Percentiles rank a stretch among this genome's conserved stretches.
Conservation (phyloP, 2,329 filamentous ascomycete species). For the Metarhizium anisopliae region DNA sequence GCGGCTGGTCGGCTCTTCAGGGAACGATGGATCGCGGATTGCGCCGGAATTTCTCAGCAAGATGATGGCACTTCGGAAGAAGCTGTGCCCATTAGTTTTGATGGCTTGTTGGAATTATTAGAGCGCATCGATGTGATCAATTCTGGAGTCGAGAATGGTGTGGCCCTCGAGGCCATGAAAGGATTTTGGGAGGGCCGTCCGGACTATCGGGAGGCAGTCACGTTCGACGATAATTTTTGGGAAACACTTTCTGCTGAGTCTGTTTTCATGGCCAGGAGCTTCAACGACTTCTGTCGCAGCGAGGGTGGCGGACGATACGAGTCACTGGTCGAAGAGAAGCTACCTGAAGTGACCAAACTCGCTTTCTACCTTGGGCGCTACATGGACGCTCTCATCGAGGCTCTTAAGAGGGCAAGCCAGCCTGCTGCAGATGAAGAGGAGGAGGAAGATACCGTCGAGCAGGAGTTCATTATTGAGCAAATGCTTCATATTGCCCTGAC, state of each 20-base stretch:
- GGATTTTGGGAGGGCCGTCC: constrained; percentile 93
- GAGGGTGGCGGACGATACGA: constrained; percentile 68
- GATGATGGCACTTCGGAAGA: constrained; percentile 47
- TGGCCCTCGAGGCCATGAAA: constrained; percentile 88
- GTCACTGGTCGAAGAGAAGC: constrained; percentile 76
- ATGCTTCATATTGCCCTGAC: constrained; percentile 85
- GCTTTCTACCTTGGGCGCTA: constrained; percentile 82
- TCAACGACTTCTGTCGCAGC: constrained; percentile 84
- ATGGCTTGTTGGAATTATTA: constrained; percentile 81
- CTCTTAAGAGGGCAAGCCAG: constrained; percentile 47
- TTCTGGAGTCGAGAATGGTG: constrained; percentile 79
- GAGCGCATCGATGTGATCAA: constrained; percentile 92
- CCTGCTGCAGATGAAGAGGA: constrained; percentile 50
- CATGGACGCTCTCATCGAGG: constrained; percentile 58
- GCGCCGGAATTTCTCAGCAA: constrained; percentile 58
- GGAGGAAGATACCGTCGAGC: constrained; percentile 77
- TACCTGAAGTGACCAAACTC: constrained; percentile 88
- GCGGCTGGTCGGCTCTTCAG: constrained; percentile 84
- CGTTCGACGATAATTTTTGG: constrained; percentile 69
- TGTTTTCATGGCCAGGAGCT: constrained; percentile 81
- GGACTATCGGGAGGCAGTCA: constrained; percentile 65
- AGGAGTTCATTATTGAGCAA: constrained; percentile 94
- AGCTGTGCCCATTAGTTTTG: constrained; percentile 58
- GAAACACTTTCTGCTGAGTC: constrained; percentile 75
- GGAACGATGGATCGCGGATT: constrained; percentile 97